Conservation (phyloP, 2,329 filamentous ascomycete genomes). For the Berkeleyomyces rouxiae region DNA sequence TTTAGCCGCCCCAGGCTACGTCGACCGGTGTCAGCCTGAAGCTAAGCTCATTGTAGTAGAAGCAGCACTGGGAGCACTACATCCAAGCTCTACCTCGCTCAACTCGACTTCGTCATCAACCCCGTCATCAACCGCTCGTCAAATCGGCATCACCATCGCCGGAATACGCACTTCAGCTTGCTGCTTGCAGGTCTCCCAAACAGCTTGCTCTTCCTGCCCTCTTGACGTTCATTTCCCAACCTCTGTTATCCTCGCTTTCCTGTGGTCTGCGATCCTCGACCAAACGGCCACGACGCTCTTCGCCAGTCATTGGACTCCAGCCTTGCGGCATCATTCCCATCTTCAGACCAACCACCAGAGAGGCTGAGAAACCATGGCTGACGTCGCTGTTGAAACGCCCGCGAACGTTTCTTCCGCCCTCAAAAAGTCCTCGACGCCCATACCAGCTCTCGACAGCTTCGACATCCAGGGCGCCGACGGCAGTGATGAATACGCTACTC, state of each 20-base stretch:
- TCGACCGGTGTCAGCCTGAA: slow-evolving; percentile 14
- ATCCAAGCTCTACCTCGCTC: background rate
- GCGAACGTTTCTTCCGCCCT: slow-evolving; percentile 55
- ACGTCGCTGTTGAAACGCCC: slow-evolving; percentile 71
- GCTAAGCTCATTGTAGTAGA: background rate
- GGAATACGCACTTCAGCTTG: background rate
- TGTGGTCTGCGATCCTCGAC: background rate
- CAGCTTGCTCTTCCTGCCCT: background rate
- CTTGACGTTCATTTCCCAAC: background rate
- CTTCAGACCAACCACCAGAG: background rate
- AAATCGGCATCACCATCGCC: background rate
- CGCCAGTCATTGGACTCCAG: background rate
- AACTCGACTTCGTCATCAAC: background rate
- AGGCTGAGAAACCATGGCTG: slow-evolving; percentile 48
- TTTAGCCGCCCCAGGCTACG: slow-evolving; percentile 11
- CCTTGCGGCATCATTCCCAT: slow-evolving; percentile 3
- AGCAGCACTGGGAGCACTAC: background rate
- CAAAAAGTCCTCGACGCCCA: slow-evolving; percentile 66
- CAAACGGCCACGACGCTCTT: background rate
- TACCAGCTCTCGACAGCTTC: slow-evolving; percentile 78
- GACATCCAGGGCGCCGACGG: slow-evolving; percentile 69
- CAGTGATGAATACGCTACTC: slow-evolving; percentile 80
- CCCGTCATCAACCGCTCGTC: background rate
- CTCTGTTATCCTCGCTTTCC: background rate
- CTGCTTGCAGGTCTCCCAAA: background rate